Evolutionary conservation across 176 grass and related monocot genomes (phyloP), one percentile per base, ranked within the genome.

Genomic region (Tuctoria greenei): DNA sequence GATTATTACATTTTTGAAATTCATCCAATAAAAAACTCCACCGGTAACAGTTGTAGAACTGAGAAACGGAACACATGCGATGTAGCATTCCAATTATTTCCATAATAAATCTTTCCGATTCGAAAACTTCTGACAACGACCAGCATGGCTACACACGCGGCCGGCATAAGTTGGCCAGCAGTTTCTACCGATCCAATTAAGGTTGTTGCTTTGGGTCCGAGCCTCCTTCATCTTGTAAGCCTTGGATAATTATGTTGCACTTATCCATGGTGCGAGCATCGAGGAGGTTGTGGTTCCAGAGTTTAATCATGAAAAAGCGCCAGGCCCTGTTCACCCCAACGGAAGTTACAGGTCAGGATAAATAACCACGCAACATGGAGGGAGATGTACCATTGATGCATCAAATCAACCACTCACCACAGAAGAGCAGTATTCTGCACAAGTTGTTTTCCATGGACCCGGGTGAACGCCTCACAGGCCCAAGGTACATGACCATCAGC

Each of bases 401-500:
- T 47, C 61, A 70, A 26, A 74, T 60, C 7, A 28, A 14, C 18
- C 39, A 71, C 55, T 49, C 65, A 99, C 96, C 96, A 83, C 50
- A 95, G 71, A 46, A 92, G 85, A 84, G 92, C 73, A 31, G 92
- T 87, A 46, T 82, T 82, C 36, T 74, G 87, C 47, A 84, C 82
- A 78, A 99, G 87, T 63, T 87, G 76, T 56, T 64, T 59, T 63
- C 91, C 96, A 92, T 99, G 96, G 44, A 88, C 64, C 56, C 64
- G 78, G 6, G 89, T 90, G 52, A 95, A 99, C 65, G 91, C 92
- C 80, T 95, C 89, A 13, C 89, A 95, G 43, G 96, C 89, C 92
- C 96, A 99, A 71, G 96, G 92, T 57, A 99, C 85, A 82, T 95
- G 96, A 34, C 92, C 92, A 88, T 99, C 96, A 7, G 96, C 96